Evolutionary conservation across 1,139 yeast genomes (phyloP).

Genomic region (Saccharomyces hybrid): DNA sequence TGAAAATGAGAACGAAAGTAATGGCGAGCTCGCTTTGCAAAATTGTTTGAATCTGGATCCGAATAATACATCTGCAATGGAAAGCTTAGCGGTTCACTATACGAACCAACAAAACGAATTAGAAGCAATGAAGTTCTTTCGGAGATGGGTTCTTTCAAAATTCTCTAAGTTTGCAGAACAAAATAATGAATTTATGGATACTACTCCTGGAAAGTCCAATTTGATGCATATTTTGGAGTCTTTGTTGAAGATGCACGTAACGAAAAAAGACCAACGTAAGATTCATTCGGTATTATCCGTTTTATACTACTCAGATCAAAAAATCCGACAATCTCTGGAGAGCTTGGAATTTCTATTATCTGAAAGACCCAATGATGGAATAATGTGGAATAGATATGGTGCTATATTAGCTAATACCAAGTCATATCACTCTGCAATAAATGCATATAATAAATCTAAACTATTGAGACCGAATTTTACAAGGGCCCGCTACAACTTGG

Average conservation of each 20-base stretch:
- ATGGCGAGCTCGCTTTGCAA: constrained; percentile 87
- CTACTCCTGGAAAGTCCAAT: constrained; percentile 39
- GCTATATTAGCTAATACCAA: constrained; percentile 92
- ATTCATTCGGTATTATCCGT: constrained; percentile 94
- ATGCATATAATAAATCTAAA: constrained; percentile 83
- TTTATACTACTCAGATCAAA: constrained; percentile 85
- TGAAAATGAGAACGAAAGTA: constrained; percentile 91
- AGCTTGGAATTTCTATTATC: constrained; percentile 85
- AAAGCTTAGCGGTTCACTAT: constrained; percentile 87
- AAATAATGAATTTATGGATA: constrained; percentile 44
- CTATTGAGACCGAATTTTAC: constrained; percentile 91
- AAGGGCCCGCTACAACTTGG: constrained; percentile 88
- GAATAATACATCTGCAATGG: constrained; percentile 66
- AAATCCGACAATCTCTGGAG: constrained; percentile 86
- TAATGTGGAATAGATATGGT: constrained; percentile 91
- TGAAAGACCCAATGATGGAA: constrained; percentile 79
- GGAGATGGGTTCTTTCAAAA: constrained; percentile 87
- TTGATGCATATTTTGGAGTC: constrained; percentile 76
- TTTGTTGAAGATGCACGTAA: constrained; percentile 70
- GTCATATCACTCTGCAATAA: constrained; percentile 89
- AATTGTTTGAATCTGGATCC: constrained; percentile 78
- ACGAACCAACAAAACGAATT: constrained; percentile 95
- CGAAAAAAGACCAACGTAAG: constrained; percentile 65
- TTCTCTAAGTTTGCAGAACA: constrained; percentile 17
- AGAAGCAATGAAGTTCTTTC: constrained; percentile 90